Conservation (phyloP, 2,329 filamentous ascomycete genomes). For the Fragosphaeria purpurea region DNA sequence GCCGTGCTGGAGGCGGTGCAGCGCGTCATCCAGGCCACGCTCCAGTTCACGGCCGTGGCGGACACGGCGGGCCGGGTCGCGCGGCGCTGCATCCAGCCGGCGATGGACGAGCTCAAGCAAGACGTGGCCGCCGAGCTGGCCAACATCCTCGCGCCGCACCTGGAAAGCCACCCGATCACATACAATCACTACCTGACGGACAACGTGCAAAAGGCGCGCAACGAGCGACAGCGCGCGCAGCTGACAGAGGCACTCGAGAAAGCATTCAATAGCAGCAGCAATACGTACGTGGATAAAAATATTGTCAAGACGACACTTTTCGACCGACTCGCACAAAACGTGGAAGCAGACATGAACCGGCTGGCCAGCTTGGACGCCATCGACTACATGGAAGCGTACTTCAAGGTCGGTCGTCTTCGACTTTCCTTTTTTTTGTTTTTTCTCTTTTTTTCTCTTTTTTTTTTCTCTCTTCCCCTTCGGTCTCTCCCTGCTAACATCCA, state of each 20-base stretch:
- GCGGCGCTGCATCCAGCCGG: constrained; percentile 12
- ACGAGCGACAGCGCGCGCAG: neutral
- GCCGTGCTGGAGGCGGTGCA: constrained; percentile 14
- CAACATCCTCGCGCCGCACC: constrained; percentile 19
- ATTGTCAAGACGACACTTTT: neutral
- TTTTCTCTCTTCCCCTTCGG: neutral
- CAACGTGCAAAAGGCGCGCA: constrained; percentile 21
- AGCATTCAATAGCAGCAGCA: neutral
- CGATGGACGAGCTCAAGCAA: constrained; percentile 13
- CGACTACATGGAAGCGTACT: constrained; percentile 34
- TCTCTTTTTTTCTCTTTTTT: neutral
- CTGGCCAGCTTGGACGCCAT: constrained; percentile 27
- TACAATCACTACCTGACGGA: constrained; percentile 29
- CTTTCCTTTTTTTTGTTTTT: neutral
- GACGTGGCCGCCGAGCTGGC: constrained; percentile 16
- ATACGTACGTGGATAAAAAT: too few species aligned
- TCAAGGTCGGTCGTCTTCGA: constrained; percentile 25
- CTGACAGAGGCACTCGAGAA: neutral
- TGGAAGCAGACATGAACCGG: constrained; percentile 24
- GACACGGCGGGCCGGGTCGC: constrained; percentile 13
- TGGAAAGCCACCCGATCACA: constrained; percentile 26
- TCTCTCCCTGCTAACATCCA: too few species aligned
- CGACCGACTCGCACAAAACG: neutral
- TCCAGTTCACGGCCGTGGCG: constrained; percentile 15
- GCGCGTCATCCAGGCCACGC: constrained; percentile 8